A percentile compares a stretch with the other conserved stretches of the same genome.
Evolutionary conservation across 2,329 filamentous ascomycete species (phyloP).

Genomic region (Aspergillus thermomutatus): DNA sequence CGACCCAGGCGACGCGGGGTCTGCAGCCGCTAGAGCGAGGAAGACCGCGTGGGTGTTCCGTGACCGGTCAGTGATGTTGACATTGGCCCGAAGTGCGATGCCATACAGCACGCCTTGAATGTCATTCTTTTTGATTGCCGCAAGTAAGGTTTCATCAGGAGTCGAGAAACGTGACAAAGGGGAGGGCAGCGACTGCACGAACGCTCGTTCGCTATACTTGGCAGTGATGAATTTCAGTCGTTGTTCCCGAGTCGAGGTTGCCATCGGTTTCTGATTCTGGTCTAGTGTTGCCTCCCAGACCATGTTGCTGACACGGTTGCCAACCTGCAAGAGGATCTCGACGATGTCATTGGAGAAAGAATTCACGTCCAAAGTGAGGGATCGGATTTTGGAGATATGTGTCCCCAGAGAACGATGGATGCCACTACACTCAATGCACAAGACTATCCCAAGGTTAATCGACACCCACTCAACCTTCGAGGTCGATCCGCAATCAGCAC

Average conservation of each 20-base stretch:
- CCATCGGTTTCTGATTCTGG: conserved; percentile 65
- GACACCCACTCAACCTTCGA: conserved; percentile 98
- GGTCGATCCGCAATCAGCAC: conserved; percentile 88
- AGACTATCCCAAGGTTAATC: conserved; percentile 91
- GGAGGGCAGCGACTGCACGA: conserved; percentile 69
- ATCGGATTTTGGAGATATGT: conserved; percentile 95
- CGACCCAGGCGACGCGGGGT: conserved; percentile 71
- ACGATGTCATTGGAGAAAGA: conserved; percentile 97
- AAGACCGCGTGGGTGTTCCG: conserved; percentile 86
- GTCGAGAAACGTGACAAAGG: conserved; percentile 73
- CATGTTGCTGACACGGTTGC: conserved; percentile 94
- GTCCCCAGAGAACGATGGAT: conserved; percentile 95
- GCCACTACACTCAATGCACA: conserved; percentile 97
- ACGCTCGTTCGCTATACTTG: conserved; percentile 86
- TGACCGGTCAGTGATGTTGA: conserved; percentile 81
- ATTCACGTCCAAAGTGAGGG: conserved; percentile 88
- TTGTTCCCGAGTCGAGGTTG: conserved; percentile 81
- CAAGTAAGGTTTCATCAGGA: conserved; percentile 82
- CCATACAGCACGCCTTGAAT: conserved; percentile 91
- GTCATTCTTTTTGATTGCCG: conserved; percentile 93
- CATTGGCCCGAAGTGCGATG: conserved; percentile 78
- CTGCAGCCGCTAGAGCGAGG: conserved; percentile 85
- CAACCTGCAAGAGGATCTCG: conserved; percentile 84
- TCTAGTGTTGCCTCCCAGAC: conserved; percentile 90
- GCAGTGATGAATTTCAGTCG: conserved; percentile 90